Base-by-base conservation (phyloP, 805 yeast species). In the Starmerella khaoyaiensis region DNA sequence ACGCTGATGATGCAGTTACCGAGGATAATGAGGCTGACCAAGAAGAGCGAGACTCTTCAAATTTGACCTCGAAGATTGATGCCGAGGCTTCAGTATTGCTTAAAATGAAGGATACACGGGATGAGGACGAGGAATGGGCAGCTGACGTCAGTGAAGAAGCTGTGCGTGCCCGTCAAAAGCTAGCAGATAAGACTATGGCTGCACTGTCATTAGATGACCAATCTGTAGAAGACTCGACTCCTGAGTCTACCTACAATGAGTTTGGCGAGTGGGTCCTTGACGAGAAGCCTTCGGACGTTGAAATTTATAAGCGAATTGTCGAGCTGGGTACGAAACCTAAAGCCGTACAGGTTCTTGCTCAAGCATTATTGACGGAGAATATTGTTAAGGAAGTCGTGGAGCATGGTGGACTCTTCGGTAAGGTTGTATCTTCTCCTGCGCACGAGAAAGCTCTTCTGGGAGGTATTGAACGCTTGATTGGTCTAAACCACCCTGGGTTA, bases 61-160 rank as follows among this genome's bases (percentile, higher is more conserved):
- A 72, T 38, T 68, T 80, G 48, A 75, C 90, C 30, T 71, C 74
- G 56, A 78, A 78, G 55, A 78, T 79, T 66, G 77, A 74, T 58
- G 83, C 90, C 31, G 93, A 80, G 58, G 93, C 90, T 16, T 77
- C 83, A 10, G 71, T 67, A 27, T 65, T 80, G 42, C 67, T 72
- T 25, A 71, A 71, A 34, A 71, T 73, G 42, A 67, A 62, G 33
- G 55, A 49, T 34, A 24, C 44, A 18, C 49, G 49, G 45, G 79
- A 80, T 37, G 76, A 76, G 47, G 94, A 84, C 56, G 96, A 81
- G 50, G 94, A 82, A 49, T 87, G 97, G 97, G 83, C 95, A 15
- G 94, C 86, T 29, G 98, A 87, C 60, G 82, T 86, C 72, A 80
- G 94, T 33, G 90, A 81, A 59, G 97, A 84, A 63, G 97, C 97